Evolutionary conservation across 768 basidiomycete genomes (phyloP).

Genomic region (Phylloporus arenicola): DNA sequence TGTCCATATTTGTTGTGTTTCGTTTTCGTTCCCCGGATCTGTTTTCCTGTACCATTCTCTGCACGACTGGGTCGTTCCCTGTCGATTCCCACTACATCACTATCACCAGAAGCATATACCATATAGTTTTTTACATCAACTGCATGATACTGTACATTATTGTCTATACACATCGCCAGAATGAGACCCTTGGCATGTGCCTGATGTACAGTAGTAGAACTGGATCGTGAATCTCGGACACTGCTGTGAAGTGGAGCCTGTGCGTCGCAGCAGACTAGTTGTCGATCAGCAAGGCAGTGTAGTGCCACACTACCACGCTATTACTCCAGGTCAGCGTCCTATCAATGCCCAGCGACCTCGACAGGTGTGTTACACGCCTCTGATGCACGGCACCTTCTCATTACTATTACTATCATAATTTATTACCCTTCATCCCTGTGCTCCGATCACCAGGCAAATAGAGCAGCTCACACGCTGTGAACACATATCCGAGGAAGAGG

Average conservation of each 20-base stretch:
- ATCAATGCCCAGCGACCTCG: conserved; percentile 49
- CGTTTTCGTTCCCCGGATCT: conserved; percentile 17
- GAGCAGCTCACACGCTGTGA: conserved; percentile 91
- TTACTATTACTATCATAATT: background rate
- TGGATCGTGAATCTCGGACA: background rate
- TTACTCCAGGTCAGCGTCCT: conserved; percentile 29
- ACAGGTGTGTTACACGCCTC: conserved; percentile 43
- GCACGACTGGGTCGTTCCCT: conserved; percentile 1
- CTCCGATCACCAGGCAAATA: conserved; percentile 68
- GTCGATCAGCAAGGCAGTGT: conserved; percentile 26
- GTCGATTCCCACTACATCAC: conserved; percentile 15
- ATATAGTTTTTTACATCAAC: conserved; percentile 23
- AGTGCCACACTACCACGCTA: conserved; percentile 24
- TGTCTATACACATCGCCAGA: conserved; percentile 25
- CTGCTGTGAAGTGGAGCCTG: conserved; percentile 5
- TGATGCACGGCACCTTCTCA: conserved; percentile 24
- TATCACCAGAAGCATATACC: conserved; percentile 28
- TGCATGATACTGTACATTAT: conserved; percentile 31
- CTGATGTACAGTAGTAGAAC: conserved; percentile 19
- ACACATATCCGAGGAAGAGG: conserved; percentile 92
- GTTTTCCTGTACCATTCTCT: conserved; percentile 20
- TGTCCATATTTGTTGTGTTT: conserved; percentile 4
- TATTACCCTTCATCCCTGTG: conserved; percentile 17
- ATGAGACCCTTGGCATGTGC: conserved; percentile 15
- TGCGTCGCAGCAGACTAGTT: background rate